Evolutionary conservation across 371 early-diverging fungal species (phyloP).

Genomic region (Mortierella sp.): DNA sequence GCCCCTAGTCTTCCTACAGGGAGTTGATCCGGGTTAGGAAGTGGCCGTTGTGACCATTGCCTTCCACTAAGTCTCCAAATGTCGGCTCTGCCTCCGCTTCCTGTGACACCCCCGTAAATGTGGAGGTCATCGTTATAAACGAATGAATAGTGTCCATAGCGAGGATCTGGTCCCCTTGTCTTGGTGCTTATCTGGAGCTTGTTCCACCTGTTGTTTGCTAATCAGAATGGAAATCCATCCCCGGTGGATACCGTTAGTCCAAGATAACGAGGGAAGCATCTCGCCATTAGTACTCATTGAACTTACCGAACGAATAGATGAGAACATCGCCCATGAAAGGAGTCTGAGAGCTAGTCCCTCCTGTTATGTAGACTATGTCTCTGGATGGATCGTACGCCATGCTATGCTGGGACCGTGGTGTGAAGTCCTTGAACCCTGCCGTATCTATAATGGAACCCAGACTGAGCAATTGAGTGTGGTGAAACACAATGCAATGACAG

Average conservation of each 20-base stretch:
- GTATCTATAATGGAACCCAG: conserved; percentile 17
- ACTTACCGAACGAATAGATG: conserved; percentile 34
- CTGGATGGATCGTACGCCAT: conserved; percentile 45
- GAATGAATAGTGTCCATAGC: conserved; percentile 47
- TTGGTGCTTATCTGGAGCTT: conserved; percentile 4
- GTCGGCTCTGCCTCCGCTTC: conserved; percentile 15
- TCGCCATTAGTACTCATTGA: no score
- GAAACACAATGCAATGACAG: no score
- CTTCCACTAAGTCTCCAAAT: conserved; percentile 39
- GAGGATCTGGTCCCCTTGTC: conserved; percentile 7
- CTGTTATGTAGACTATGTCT: conserved; percentile 48
- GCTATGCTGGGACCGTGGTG: conserved; percentile 42
- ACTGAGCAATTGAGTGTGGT: neutral
- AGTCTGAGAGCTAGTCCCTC: conserved; percentile 22
- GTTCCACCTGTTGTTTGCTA: conserved; percentile 43
- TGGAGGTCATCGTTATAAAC: conserved; percentile 36
- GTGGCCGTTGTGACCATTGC: conserved; percentile 14
- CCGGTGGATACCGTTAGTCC: neutral
- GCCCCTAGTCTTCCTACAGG: conserved; percentile 18
- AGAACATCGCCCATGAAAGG: conserved; percentile 19
- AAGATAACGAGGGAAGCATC: no score
- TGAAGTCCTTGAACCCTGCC: conserved; percentile 28
- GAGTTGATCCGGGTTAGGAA: conserved; percentile 11
- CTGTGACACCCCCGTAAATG: conserved; percentile 37
- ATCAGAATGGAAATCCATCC: neutral